Evolutionary conservation across 2,329 filamentous ascomycete species (phyloP).

Genomic region (Fusarium duplospermum): DNA sequence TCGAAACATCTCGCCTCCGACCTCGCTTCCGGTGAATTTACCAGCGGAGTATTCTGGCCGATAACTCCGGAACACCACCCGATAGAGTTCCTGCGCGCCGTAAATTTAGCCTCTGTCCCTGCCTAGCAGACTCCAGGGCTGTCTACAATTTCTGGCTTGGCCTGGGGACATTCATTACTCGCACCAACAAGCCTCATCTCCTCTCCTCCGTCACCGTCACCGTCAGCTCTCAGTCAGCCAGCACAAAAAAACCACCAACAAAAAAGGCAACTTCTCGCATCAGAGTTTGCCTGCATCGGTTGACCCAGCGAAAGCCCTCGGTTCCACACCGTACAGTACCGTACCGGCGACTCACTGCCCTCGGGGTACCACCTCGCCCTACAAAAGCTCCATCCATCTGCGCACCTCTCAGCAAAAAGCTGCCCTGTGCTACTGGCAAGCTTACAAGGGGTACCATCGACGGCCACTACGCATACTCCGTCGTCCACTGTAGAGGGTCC

Average conservation of each 20-base stretch:
- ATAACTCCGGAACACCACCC: conserved; percentile 29
- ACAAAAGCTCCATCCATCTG: neutral
- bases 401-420: conserved; percentile 4
- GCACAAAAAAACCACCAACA: conserved; percentile 2
- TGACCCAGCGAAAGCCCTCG: conserved; percentile 43
- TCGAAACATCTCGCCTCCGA: conserved; percentile 5
- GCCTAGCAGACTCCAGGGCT: neutral
- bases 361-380: conserved; percentile 14
- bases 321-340: conserved; percentile 38
- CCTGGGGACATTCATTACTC: conserved; percentile 11
- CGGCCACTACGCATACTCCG: conserved; percentile 28
- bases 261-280: conserved; percentile 25
- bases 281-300: conserved; percentile 44
- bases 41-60: conserved; percentile 12
- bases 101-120: conserved; percentile 17
- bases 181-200: conserved; percentile 14
- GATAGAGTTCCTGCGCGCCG: conserved; percentile 10
- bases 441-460: conserved; percentile 8
- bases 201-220: neutral
- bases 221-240: conserved; percentile 21
- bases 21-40: neutral
- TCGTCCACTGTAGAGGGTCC: conserved; percentile 33
- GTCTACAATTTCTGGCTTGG: conserved; percentile 7
- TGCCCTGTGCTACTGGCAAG: neutral
- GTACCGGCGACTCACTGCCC: conserved; percentile 29